A percentile compares a stretch with the other conserved stretches of the same genome.
These are phyloP conservation scores for Aspergillus piperis DNA, from an alignment of 2,329 filamentous ascomycete species.

Conservation along the genomic window DNA sequence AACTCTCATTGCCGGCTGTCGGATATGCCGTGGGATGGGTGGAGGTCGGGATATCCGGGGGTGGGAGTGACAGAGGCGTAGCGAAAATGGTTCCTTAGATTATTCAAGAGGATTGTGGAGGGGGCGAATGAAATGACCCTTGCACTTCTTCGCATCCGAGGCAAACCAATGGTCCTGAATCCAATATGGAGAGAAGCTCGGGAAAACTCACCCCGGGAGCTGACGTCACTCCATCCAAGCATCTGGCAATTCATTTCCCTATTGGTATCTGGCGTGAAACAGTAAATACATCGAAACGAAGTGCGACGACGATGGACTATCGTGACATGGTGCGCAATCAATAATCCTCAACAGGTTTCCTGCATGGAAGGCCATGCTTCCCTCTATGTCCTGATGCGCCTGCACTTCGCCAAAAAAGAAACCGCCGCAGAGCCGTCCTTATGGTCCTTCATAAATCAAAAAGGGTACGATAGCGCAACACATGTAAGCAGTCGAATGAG, in stretches of 20 bases:
- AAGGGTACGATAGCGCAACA: not conserved
- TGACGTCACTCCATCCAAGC: not conserved
- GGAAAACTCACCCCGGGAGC: not conserved
- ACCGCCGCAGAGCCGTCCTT: not conserved
- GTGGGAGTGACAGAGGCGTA: not conserved
- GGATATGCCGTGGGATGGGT: slow-evolving; percentile 11
- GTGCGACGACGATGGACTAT: not conserved
- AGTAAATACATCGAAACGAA: not conserved
- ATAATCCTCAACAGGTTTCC: not conserved
- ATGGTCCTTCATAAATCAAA: not conserved
- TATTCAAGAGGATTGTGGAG: not conserved
- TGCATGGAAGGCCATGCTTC: not conserved
- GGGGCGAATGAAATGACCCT: too few species aligned
- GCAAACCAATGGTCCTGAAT: too few species aligned
- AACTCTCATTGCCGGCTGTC: not conserved
- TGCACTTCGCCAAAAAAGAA: not conserved
- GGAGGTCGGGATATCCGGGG: slow-evolving; percentile 11
- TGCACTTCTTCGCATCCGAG: too few species aligned
- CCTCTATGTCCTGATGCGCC: not conserved
- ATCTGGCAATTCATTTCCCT: not conserved
- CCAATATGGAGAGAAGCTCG: not conserved
- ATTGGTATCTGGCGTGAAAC: not conserved
- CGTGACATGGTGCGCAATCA: not conserved
- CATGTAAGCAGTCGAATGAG: not conserved
- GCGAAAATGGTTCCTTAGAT: not conserved